Conservation (phyloP, 225 moss, liverwort and hornwort genomes). For the Pleurozium schreberi region DNA sequence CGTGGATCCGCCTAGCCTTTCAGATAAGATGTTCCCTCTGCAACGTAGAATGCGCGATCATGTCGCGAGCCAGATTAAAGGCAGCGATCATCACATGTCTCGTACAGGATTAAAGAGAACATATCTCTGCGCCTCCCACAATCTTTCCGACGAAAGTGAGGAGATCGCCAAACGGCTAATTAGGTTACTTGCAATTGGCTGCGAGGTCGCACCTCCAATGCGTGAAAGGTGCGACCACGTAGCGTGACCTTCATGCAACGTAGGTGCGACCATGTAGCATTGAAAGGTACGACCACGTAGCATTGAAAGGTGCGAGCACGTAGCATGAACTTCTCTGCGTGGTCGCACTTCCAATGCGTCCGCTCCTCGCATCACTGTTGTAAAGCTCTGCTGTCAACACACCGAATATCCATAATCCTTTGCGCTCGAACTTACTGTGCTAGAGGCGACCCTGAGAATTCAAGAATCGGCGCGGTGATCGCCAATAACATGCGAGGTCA, state of each 20-base stretch:
- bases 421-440: constrained; percentile 13
- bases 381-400: constrained; percentile 29
- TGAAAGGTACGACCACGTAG: background rate
- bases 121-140: constrained; percentile 26
- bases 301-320: background rate
- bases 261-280: background rate
- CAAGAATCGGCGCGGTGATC: constrained; percentile 23
- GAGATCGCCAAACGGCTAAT: constrained; percentile 30
- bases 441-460: constrained; percentile 16
- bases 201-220: constrained; percentile 7
- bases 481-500: constrained; percentile 29
- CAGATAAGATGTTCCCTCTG: background rate
- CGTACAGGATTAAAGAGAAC: constrained; percentile 7
- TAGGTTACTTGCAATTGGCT: constrained; percentile 18
- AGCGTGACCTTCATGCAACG: background rate
- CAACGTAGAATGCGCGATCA: background rate
- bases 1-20: background rate
- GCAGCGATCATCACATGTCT: constrained; percentile 9
- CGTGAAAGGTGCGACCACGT: background rate
- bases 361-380: background rate
- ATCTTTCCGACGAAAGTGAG: constrained; percentile 41
- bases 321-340: background rate
- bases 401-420: background rate
- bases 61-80: background rate
- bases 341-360: background rate